These are phyloP conservation scores for Phialophora macrospora DNA, from an alignment of 2,329 filamentous ascomycete species.

Conservation along the genomic window DNA sequence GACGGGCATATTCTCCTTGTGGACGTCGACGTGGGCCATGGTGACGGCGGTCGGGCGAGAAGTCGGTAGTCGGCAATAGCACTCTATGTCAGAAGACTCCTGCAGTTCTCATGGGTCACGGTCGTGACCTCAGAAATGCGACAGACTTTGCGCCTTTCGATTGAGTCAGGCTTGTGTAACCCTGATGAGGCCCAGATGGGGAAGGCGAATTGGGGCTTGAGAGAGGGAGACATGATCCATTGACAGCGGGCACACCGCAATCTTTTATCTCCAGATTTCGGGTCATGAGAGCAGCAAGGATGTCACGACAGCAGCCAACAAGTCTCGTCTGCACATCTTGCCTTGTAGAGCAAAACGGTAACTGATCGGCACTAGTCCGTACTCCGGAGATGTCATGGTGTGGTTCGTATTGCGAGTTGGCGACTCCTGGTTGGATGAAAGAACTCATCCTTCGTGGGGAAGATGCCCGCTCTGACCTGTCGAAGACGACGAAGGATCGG, in stretches of 20 bases:
- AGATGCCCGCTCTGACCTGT: background rate
- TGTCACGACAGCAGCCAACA: background rate
- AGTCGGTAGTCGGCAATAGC: background rate
- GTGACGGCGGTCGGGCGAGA: background rate
- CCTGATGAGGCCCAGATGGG: background rate
- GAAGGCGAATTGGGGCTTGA: background rate
- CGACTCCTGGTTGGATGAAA: constrained; percentile 5
- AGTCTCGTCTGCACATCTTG: background rate
- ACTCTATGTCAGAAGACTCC: background rate
- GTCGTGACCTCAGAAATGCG: background rate
- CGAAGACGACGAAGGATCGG: background rate
- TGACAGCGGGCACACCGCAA: constrained; percentile 2
- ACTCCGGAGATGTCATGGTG: constrained; percentile 4
- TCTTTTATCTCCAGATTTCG: constrained; percentile 20
- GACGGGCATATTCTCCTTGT: constrained; percentile 17
- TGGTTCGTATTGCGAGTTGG: background rate
- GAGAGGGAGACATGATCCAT: background rate
- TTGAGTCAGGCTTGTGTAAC: constrained; percentile 10
- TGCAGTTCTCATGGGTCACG: background rate
- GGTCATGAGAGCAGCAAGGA: constrained; percentile 22
- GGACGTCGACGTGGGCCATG: constrained; percentile 31
- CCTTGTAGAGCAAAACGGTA: constrained; percentile 14
- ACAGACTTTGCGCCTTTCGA: background rate
- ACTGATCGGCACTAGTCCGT: constrained; percentile 21
- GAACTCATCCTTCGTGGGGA: background rate